A percentile compares a stretch with the other conserved stretches of the same genome.
phyloP scores from a whole-genome alignment of 306 rosid genomes.

The Delonix regia region DNA sequence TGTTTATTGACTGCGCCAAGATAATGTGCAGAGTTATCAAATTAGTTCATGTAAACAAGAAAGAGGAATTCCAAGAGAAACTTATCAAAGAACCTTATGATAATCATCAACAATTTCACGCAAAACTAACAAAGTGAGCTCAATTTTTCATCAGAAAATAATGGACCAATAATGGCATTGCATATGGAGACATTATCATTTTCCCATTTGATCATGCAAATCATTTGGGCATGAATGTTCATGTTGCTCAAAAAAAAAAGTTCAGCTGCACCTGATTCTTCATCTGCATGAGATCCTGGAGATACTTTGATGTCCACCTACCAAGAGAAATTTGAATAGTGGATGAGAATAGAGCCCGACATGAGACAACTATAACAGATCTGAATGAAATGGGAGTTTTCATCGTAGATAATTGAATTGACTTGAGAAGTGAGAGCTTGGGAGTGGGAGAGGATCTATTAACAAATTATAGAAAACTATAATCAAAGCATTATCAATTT shows the following conservation, averaged over 20 bases:
- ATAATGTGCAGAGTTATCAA: conserved; percentile 13
- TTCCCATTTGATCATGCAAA: not conserved
- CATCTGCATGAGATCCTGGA: conserved; percentile 95
- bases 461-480: not conserved
- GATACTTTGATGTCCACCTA: conserved; percentile 97
- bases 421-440: conserved; percentile 6
- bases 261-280: conserved; percentile 74
- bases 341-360: conserved; percentile 24
- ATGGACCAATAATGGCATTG: not conserved
- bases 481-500: too few relatives aligned
- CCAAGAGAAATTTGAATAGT: conserved; percentile 36
- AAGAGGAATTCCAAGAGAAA: conserved; percentile 21
- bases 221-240: not conserved
- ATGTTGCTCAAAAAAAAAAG: not conserved
- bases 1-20: conserved; percentile 81
- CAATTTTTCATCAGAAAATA: not conserved
- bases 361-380: conserved; percentile 11
- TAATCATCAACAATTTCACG: not conserved
- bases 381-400: conserved; percentile 20
- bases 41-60: conserved; percentile 25
- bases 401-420: conserved; percentile 1
- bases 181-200: not conserved
- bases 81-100: not conserved
- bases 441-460: not conserved
- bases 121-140: not conserved